Evolutionary conservation across 192 early-diverging fungal genomes (phyloP).

Genomic region (Neocallimastix lanati): DNA sequence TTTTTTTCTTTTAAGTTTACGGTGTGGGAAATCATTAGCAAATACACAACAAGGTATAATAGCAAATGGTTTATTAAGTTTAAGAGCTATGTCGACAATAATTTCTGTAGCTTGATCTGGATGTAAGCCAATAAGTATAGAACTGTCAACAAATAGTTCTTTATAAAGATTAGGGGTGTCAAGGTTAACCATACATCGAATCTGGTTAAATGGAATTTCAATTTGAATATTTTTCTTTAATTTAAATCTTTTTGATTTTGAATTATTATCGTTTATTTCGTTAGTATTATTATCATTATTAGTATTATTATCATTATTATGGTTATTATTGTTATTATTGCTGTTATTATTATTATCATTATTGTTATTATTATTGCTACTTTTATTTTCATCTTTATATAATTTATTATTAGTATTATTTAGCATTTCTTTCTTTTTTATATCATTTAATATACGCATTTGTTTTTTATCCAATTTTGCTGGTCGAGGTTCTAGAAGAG

Average conservation of each 20-base stretch:
- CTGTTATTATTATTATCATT: not conserved
- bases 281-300: not conserved
- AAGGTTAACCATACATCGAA: not conserved
- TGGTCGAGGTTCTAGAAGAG: constrained; percentile 23
- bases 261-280: not conserved
- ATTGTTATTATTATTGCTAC: not conserved
- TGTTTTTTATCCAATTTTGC: constrained; percentile 5
- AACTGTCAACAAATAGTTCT: constrained; percentile 7
- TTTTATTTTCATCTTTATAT: not conserved
- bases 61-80: constrained; percentile 24
- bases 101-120: constrained; percentile 41
- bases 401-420: constrained; percentile 3
- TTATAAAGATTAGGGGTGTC: constrained; percentile 6
- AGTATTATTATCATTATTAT: not conserved
- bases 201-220: not conserved
- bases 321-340: constrained; percentile 4
- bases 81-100: constrained; percentile 27
- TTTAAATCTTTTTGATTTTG: not conserved
- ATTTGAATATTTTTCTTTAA: not conserved
- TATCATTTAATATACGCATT: constrained; percentile 3
- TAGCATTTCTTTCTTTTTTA: constrained; percentile 15
- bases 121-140: constrained; percentile 30
- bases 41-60: constrained; percentile 41
- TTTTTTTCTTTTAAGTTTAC: constrained; percentile 10
- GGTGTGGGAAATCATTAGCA: constrained; percentile 22